Evolutionary conservation across 225 moss, liverwort and hornwort genomes (phyloP), one percentile per base, ranked within the genome.

Genomic region (Pleurozium schreberi): DNA sequence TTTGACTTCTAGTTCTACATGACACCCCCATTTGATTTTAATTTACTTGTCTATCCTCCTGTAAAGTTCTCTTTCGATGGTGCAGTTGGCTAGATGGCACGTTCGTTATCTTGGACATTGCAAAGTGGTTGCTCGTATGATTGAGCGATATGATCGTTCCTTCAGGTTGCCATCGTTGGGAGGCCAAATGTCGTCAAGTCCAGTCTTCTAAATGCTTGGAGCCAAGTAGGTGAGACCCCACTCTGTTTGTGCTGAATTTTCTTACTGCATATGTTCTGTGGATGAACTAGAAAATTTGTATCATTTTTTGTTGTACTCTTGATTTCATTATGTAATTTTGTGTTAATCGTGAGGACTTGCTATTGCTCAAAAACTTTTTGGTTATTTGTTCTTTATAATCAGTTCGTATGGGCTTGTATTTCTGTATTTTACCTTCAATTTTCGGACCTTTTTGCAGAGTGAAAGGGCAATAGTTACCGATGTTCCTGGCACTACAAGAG

Each of bases 171-270:
- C 60, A 97, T 98, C 30, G 96, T 98, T 89, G 97, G 98, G 52
- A 96, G 97, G 82, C 98, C 98, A 92, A 98, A 98, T 79, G 98
- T 98, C 55, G 98, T 96, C 87, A 98, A 98, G 91, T 98, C 98
- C 11, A 98, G 97, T 90, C 95, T 98, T 61, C 85, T 98, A 85
- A 98, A 98, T 94, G 95, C 96, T 83, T 98, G 96, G 98, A 98
- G 98, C 96, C 96, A 98, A 97, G 98, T 98, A 96, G 97, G 98
- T 97, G 96, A 93, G 97, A 92, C 92, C 83, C 58, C 64, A 34
- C 81, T 91, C 68, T 85, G 66, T 70, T 83, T 82, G 42, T 85
- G 84, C 87, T 59, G 62, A 34, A 59, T 83, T 68, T 68, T 76
- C 40, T 84, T 52, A n/a, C 68, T 82, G 85, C 86, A 74, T 34